These are phyloP conservation scores for Nepenthes mirabilis DNA, from an alignment of 148 eudicot genomes.

Conservation along the genomic window DNA sequence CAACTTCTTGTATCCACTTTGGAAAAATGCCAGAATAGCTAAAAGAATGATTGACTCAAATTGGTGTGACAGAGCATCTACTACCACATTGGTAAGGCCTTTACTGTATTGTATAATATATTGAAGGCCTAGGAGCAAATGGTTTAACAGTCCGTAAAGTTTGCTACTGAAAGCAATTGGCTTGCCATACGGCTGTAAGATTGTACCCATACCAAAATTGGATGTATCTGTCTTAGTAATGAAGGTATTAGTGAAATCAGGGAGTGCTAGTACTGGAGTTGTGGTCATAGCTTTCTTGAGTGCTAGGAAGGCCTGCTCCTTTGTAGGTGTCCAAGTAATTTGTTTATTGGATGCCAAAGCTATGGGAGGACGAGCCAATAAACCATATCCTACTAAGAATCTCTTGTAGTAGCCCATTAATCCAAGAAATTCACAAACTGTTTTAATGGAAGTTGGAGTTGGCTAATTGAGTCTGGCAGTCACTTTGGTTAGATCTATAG, in stretches of 20 bases:
- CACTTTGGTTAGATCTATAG: not conserved
- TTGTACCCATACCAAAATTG: not conserved
- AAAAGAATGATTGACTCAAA: not conserved
- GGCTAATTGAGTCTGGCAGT: not conserved
- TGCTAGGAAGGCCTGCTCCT: not conserved
- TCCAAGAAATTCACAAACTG: not conserved
- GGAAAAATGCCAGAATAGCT: not conserved
- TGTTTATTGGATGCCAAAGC: not conserved
- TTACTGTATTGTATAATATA: not conserved
- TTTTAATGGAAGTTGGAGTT: not conserved
- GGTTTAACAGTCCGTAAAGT: not conserved
- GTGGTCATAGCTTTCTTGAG: not conserved
- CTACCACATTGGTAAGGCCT: not conserved
- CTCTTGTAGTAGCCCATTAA: not conserved
- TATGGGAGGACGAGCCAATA: not conserved
- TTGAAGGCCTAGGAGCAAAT: not conserved
- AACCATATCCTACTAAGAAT: not conserved
- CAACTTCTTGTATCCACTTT: not conserved
- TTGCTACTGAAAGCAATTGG: slow-evolving; percentile 7
- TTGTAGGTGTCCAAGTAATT: not conserved
- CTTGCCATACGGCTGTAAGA: not conserved
- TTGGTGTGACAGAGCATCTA: slow-evolving; percentile 5
- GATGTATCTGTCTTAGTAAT: slow-evolving; percentile 5
- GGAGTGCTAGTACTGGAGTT: not conserved
- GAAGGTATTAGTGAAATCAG: not conserved